Evolutionary conservation across 2,329 filamentous ascomycete species (phyloP).

Genomic region (Fusarium anguioides): DNA sequence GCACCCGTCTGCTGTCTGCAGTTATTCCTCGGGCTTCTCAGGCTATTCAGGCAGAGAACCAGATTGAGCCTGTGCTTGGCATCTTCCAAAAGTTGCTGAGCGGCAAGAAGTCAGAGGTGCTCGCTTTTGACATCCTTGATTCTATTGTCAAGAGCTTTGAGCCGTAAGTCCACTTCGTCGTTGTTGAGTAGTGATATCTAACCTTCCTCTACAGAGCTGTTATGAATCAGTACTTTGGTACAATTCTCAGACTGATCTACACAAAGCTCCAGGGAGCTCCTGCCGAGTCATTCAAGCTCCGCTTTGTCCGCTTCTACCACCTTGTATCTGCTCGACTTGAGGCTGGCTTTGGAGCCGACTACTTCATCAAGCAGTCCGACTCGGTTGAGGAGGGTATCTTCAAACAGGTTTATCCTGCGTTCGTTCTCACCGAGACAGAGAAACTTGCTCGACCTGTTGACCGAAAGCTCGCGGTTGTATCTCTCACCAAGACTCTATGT

Average conservation of each 20-base stretch:
- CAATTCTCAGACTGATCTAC: conserved; percentile 85
- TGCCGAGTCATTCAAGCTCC: conserved; percentile 83
- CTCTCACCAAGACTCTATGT: conserved; percentile 90
- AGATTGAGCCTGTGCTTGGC: conserved; percentile 88
- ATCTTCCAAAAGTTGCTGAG: conserved; percentile 93
- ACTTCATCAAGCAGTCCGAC: conserved; percentile 88
- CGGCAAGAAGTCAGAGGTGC: conserved; percentile 84
- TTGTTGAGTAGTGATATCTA: conserved; percentile 23
- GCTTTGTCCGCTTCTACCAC: conserved; percentile 95
- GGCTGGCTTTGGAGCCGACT: conserved; percentile 88
- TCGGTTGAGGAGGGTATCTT: conserved; percentile 83
- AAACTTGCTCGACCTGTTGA: conserved; percentile 89
- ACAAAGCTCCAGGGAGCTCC: conserved; percentile 75
- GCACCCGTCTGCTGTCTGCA: conserved; percentile 84
- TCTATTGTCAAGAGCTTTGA: conserved; percentile 79
- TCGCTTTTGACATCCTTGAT: conserved; percentile 92
- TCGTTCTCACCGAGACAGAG: conserved; percentile 89
- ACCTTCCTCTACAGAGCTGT: conserved; percentile 59
- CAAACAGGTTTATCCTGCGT: conserved; percentile 82
- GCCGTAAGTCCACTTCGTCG: conserved; percentile 62
- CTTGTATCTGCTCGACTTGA: conserved; percentile 83
- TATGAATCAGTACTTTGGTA: conserved; percentile 80
- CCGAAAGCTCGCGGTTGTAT: conserved; percentile 92
- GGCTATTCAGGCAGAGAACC: conserved; percentile 79
- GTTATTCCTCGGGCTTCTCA: conserved; percentile 82